Percentiles rank a stretch among this genome's conserved stretches.
phyloP scores from a whole-genome alignment of 1,284 basidiomycete species.

The Phellinidium pouzarii region DNA sequence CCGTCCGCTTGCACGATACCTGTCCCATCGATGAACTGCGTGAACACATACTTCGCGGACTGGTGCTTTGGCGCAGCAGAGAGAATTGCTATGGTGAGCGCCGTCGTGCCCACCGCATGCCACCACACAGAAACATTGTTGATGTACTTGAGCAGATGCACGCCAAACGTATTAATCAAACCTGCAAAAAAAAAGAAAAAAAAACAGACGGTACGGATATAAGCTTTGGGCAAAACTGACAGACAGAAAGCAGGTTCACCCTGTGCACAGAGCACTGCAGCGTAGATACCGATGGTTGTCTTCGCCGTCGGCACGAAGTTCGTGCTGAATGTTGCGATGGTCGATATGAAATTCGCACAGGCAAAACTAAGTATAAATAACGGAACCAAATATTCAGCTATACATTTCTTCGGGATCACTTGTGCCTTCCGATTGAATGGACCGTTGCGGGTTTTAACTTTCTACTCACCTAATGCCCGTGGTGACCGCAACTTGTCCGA shows the following conservation, averaged over 20 bases:
- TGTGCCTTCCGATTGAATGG: not conserved
- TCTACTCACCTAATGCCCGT: slow-evolving; percentile 55
- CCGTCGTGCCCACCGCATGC: slow-evolving; percentile 63
- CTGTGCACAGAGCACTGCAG: slow-evolving; percentile 59
- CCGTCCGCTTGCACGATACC: slow-evolving; percentile 37
- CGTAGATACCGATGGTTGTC: slow-evolving; percentile 65
- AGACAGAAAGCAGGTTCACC: slow-evolving; percentile 27
- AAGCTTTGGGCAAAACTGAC: too few species aligned
- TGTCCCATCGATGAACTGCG: slow-evolving; percentile 63
- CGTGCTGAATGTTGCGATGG: slow-evolving; percentile 50
- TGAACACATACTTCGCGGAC: slow-evolving; percentile 61
- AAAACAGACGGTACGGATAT: not conserved
- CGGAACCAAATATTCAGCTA: not conserved
- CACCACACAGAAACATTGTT: slow-evolving; percentile 71
- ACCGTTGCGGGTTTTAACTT: not conserved
- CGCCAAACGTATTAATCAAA: slow-evolving; percentile 68
- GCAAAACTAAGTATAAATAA: slow-evolving; percentile 43
- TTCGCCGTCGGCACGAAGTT: slow-evolving; percentile 49
- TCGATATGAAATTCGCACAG: slow-evolving; percentile 63
- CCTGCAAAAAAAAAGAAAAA: slow-evolving; percentile 25
- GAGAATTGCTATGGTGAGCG: slow-evolving; percentile 59
- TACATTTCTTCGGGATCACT: not conserved
- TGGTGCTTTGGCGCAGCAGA: slow-evolving; percentile 66
- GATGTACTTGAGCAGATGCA: slow-evolving; percentile 53
- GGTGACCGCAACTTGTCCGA: slow-evolving; percentile 71